Evolutionary conservation across 345 rosid species (phyloP), one percentile per base, ranked within the genome.

Genomic region (Corymbia maculata): DNA sequence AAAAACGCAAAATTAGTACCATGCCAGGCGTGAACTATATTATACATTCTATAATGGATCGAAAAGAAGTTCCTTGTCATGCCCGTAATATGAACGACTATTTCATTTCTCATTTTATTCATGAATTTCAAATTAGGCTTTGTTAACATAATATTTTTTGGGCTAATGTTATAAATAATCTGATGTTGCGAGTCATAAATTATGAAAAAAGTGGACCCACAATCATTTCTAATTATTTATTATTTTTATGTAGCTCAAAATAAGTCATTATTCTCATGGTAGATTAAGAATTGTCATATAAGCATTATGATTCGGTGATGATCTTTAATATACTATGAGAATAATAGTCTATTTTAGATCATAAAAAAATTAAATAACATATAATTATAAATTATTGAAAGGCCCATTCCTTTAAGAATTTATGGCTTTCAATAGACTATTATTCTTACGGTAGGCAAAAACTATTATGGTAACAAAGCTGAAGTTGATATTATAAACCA

Each of bases 391-490:
- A 52, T 52, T 52, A 6, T 52, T 2, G 1, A 15, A 8, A 6
- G 2, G 3, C 7, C 2, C 21, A 52, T 7, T 52, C 21, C 6
- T 52, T 52, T 7, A 6, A 52, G 8, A 52, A 52, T 52, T 52
- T 6, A 4, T 12, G 6, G 4, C 21, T 52, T 19, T 5, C 13
- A 50, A 50, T 9, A 9, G 12, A 50, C 13, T 50, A 8, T 8
- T 50, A 50, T 50, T 50, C 9, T 8, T 8, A 50, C 11, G 10
- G 7, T 52, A 50, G 51, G 1, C 26, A 26, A 59, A 59, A 4
- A 26, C 13, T 10, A 0, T 57, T 1, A 59, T 4, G 5, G 7
- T 0, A 11, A 26, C 2, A 59, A 59, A 59, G 12, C 66, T 26
- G 7, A 28, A 64, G 28, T 64, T 64, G n/a, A 13, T 64, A 64